phyloP scores from a whole-genome alignment of 495 filamentous ascomycete species.

The Melanomma pulvis-pyrius region DNA sequence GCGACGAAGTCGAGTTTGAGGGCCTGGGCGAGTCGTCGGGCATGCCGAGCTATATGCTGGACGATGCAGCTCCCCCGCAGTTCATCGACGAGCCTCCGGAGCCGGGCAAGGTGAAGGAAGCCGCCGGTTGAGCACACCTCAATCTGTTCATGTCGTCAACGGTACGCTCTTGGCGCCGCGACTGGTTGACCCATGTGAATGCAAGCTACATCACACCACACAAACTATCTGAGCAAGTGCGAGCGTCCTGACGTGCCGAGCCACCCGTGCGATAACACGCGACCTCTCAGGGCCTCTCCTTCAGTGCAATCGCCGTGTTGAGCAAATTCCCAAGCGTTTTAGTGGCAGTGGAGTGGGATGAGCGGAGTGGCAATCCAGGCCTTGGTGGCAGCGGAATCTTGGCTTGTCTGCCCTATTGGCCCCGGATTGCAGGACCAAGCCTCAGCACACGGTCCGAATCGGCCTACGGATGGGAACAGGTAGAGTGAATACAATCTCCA shows the following conservation, averaged over 20 bases:
- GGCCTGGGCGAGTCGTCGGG: slow-evolving; percentile 60
- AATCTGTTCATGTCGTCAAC: background rate
- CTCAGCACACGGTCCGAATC: background rate
- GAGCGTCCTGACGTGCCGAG: background rate
- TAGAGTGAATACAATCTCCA: background rate
- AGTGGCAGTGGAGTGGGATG: slow-evolving; percentile 4
- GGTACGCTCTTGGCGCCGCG: background rate
- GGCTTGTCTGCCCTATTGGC: background rate
- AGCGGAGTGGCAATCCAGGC: slow-evolving; percentile 8
- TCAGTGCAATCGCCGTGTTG: background rate
- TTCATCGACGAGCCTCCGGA: slow-evolving; percentile 74
- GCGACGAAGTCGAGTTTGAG: slow-evolving; percentile 80
- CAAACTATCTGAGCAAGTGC: background rate
- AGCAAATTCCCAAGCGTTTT: background rate
- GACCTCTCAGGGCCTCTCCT: background rate
- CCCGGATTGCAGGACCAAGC: slow-evolving; percentile 8
- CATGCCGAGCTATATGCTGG: slow-evolving; percentile 84
- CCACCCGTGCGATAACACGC: background rate
- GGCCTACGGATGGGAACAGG: background rate
- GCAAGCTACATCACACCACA: background rate
- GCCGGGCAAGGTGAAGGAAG: slow-evolving; percentile 77
- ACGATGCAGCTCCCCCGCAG: slow-evolving; percentile 74
- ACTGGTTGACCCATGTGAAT: background rate
- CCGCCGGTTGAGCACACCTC: slow-evolving; percentile 54
- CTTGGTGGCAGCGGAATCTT: slow-evolving; percentile 11